phyloP scores from a whole-genome alignment of 768 basidiomycete genomes.

The Goffeauzyma gilvescens region DNA sequence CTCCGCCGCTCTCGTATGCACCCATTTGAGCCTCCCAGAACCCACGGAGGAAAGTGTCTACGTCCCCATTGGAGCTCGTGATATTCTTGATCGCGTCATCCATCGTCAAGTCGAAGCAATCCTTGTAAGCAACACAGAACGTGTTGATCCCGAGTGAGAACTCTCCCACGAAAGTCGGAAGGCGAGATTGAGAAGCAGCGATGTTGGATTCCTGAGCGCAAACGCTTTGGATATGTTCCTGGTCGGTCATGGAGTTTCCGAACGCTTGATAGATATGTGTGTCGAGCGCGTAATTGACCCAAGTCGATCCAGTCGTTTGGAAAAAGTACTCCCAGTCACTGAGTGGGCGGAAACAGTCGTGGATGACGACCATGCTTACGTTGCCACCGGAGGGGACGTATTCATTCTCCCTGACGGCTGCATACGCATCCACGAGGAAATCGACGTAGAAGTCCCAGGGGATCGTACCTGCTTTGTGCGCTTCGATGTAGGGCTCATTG shows the following conservation, averaged over 20 bases:
- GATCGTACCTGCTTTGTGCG: constrained; percentile 19
- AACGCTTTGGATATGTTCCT: constrained; percentile 21
- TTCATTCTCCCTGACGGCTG: constrained; percentile 16
- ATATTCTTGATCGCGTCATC: constrained; percentile 15
- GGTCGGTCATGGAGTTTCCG: constrained; percentile 10
- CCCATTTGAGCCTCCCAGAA: constrained; percentile 26
- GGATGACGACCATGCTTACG: constrained; percentile 21
- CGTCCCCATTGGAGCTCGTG: constrained; percentile 14
- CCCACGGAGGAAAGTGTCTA: constrained; percentile 18
- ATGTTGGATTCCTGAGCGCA: constrained; percentile 12
- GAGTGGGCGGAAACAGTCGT: constrained; percentile 24
- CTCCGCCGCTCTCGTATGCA: constrained; percentile 20
- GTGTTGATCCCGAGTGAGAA: constrained; percentile 20
- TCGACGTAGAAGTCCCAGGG: constrained; percentile 14
- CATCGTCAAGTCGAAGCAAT: constrained; percentile 15
- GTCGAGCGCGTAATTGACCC: constrained; percentile 24
- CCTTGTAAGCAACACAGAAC: constrained; percentile 24
- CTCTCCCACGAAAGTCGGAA: constrained; percentile 24
- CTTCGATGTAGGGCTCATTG: constrained; percentile 18
- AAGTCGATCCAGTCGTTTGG: constrained; percentile 14
- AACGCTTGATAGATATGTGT: constrained; percentile 24
- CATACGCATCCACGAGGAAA: constrained; percentile 20
- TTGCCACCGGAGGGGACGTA: constrained; percentile 12
- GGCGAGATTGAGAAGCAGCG: constrained; percentile 14
- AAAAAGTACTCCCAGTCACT: constrained; percentile 23